Conservation (phyloP, 108 stramenopile species). For the Cyclostephanos invisitatus region DNA sequence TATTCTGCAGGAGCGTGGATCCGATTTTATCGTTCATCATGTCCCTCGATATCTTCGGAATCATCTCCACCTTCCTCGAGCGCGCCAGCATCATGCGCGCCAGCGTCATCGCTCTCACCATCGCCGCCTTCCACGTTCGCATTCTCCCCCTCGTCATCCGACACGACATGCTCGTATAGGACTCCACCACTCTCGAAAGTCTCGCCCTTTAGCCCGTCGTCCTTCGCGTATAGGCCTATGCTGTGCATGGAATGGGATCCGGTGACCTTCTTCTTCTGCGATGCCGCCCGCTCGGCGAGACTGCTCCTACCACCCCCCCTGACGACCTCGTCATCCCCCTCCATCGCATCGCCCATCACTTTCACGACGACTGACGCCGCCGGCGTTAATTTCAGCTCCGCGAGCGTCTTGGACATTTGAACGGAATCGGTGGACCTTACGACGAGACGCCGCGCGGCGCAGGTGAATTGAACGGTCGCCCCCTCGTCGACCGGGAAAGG, state of each 20-base stretch:
- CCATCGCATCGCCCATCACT: conserved; percentile 42
- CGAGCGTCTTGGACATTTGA: conserved; percentile 60
- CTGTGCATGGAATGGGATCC: conserved; percentile 91
- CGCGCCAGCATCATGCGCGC: background rate
- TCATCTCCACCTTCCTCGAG: background rate
- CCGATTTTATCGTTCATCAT: too few species aligned
- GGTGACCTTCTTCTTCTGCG: conserved; percentile 61
- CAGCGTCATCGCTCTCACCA: background rate
- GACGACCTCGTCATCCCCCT: background rate
- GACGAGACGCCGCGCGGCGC: conserved; percentile 73
- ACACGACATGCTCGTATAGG: conserved; percentile 83
- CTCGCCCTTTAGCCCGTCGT: conserved; percentile 83
- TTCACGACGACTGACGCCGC: conserved; percentile 70
- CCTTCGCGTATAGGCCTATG: conserved; percentile 83
- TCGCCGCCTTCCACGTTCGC: conserved; percentile 27
- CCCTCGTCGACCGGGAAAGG: conserved; percentile 42
- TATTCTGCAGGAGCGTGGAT: too few species aligned
- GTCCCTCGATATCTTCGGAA: too few species aligned
- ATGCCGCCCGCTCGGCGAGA: conserved; percentile 65
- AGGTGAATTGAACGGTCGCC: conserved; percentile 74
- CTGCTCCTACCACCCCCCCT: conserved; percentile 16
- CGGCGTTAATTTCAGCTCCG: conserved; percentile 60
- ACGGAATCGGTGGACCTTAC: conserved; percentile 66
- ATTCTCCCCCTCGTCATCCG: conserved; percentile 73
- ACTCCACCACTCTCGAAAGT: conserved; percentile 85